Base-by-base conservation (phyloP, 2,329 filamentous ascomycete genomes). In the Metarhizium sp. region DNA sequence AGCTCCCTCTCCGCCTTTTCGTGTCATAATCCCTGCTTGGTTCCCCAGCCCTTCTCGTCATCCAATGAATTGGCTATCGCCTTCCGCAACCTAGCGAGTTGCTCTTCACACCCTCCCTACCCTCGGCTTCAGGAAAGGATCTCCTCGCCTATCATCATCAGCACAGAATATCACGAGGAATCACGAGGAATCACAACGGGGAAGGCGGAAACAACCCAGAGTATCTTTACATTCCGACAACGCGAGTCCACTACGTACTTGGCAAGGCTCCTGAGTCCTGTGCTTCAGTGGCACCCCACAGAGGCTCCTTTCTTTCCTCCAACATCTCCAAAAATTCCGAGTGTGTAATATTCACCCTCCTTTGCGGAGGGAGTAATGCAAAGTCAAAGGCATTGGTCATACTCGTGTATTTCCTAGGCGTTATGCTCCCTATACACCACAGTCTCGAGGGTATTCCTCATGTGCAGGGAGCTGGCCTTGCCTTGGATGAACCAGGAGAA, bases 361-460 rank as follows among this genome's bases (percentile, higher is more conserved):
- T 49, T 53, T 34, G 32, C 40, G 36, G 50, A 55, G 43, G 51
- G 56, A 52, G 45, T 52, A 51, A 51, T 46, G 49, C 51, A 4
- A 45, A 47, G 45, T 47, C 32, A 43, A 29, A 51, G 42, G 49
- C 49, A n/a, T 46, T 46, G 32, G 50, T 57, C 32, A 52, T 45
- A 36, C 43, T 43, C 49, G 36, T 45, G 18, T 48, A 16, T 30
- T 53, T 61, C 52, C 57, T 55, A 58, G 54, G 65, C 66, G 68
- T 65, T 64, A 82, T 82, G 79, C 71, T 80, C 62, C 75, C 78
- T 52, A 69, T 78, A 58, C 76, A 77, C 58, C 77, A 77, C 63
- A 75, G 78, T 59, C 74, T 80, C 66, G 78, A 82, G 66, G 74
- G 72, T 58, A 57, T 67, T 63, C 64, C 67, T 62, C 67, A 63